A percentile compares a stretch with the other conserved stretches of the same genome.
Evolutionary conservation across 2,329 filamentous ascomycete genomes (phyloP).

Genomic region (Monilinia fructicola): DNA sequence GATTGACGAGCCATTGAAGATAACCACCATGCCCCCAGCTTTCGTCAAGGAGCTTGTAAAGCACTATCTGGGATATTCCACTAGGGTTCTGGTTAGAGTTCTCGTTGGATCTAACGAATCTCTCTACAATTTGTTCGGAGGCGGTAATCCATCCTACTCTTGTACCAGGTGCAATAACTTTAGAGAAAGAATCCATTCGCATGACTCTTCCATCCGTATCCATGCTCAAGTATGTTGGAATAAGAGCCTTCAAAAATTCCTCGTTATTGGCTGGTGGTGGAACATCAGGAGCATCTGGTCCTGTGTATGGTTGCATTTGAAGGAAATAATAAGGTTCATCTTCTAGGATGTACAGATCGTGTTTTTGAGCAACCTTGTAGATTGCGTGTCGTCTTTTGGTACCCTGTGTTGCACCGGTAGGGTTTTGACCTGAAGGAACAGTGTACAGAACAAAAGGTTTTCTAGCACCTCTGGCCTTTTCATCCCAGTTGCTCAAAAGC

Average conservation of each 20-base stretch:
- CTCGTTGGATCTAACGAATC: conserved; percentile 68
- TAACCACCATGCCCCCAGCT: conserved; percentile 92
- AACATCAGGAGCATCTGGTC: conserved; percentile 24
- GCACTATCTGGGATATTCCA: conserved; percentile 77
- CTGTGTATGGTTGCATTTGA: conserved; percentile 59
- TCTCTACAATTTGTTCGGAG: conserved; percentile 78
- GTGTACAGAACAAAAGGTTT: conserved; percentile 71
- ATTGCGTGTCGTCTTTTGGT: conserved; percentile 57
- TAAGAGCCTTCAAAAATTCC: conserved; percentile 70
- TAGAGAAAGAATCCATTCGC: conserved; percentile 90
- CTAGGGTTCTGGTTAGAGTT: conserved; percentile 80
- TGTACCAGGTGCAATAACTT: conserved; percentile 81
- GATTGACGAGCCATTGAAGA: conserved; percentile 80
- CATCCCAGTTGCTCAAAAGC: conserved; percentile 65
- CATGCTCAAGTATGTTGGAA: conserved; percentile 75
- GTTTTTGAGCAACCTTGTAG: conserved; percentile 67
- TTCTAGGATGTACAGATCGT: conserved; percentile 69
- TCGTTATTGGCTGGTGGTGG: conserved; percentile 59
- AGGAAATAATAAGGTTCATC: conserved; percentile 78
- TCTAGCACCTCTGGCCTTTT: conserved; percentile 51
- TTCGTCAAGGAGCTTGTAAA: conserved; percentile 90
- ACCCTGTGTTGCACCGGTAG: conserved; percentile 69
- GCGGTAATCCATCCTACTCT: conserved; percentile 88
- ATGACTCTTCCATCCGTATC: conserved; percentile 86
- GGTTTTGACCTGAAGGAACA: conserved; percentile 72